Base-by-base conservation (phyloP, 2,329 filamentous ascomycete species). In the Colletotrichum noveboracense region DNA sequence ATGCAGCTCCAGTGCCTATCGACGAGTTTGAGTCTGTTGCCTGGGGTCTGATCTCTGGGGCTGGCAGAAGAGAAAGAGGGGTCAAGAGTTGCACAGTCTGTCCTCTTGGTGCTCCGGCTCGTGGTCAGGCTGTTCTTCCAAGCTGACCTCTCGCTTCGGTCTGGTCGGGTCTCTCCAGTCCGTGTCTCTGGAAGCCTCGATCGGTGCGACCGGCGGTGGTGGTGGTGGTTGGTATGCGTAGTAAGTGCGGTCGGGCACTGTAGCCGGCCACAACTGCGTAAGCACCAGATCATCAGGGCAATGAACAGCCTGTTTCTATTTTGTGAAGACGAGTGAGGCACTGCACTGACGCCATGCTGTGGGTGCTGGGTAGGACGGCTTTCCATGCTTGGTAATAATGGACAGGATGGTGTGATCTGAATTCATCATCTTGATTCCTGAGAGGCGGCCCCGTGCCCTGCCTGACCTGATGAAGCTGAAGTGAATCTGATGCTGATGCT, bases 291-390 rank as follows among this genome's bases (percentile, higher is more conserved):
- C 61, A 36, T 36, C 16, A 61, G 36, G 48, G 64, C 60, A 72
- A 64, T 72, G 68, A 72, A 32, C 56, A 62, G 69, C 69, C 66
- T 32, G 69, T 66, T 58, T 67, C 62, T 48, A 34, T 66, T 62
- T 61, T 48, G 30, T 56, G 48, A 34, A 14, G 24, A 56, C 26
- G 62, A 34, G 36, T 48, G 72, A 26, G 55, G 62, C 69, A 67
- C 38, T 67, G 55, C 67, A 52, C 61, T 75, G 61, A 66, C 61
- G 38, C 72, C 65, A 24, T 24, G 7, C 36, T 32, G 55, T 21
- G 36, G 36, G 56, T 66, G 52, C 26, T 38, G 21, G 32, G 55
- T 38, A 13, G 43, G n/a, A 5, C 43, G n/a, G 43, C 43, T 52
- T 72, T 69, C 55, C 32, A 10, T 62, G 38, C 62, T 72, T 43